These are phyloP conservation scores for Schizophyllum amplum DNA, from an alignment of 1,284 basidiomycete species.

Conservation along the genomic window DNA sequence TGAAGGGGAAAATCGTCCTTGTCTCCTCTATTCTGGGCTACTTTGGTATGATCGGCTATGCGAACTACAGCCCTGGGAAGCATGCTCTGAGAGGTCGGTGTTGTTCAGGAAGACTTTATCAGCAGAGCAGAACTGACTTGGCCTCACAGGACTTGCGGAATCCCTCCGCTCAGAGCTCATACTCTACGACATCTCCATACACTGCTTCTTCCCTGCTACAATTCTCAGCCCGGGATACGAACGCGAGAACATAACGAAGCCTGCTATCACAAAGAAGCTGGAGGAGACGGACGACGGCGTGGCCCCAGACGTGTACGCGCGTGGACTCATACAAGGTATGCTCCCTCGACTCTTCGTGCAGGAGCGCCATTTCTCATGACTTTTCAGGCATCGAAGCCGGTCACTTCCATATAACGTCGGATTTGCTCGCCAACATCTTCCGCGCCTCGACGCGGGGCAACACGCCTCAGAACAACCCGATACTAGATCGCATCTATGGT, in stretches of 20 bases:
- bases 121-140: slow-evolving; percentile 45
- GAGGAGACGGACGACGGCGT: slow-evolving; percentile 74
- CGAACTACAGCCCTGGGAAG: slow-evolving; percentile 84
- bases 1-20: slow-evolving; percentile 70
- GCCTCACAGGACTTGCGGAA: slow-evolving; percentile 80
- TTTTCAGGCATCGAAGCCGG: slow-evolving; percentile 60
- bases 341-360: neutral
- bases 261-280: slow-evolving; percentile 71
- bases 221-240: slow-evolving; percentile 80
- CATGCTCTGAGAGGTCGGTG: slow-evolving; percentile 81
- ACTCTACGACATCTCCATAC: slow-evolving; percentile 75
- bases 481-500: slow-evolving; percentile 44
- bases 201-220: slow-evolving; percentile 84
- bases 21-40: slow-evolving; percentile 76
- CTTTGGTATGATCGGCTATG: slow-evolving; percentile 79
- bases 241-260: slow-evolving; percentile 79
- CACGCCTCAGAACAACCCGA: slow-evolving; percentile 54
- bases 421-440: slow-evolving; percentile 65
- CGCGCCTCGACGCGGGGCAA: slow-evolving; percentile 62
- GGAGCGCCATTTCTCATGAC: neutral
- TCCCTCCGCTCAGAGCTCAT: slow-evolving; percentile 79
- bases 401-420: slow-evolving; percentile 71
- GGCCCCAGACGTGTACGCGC: slow-evolving; percentile 62
- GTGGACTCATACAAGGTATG: slow-evolving; percentile 54
- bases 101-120: slow-evolving; percentile 28